Conservation (phyloP, 768 basidiomycete genomes). For the Trametes coccinea region DNA sequence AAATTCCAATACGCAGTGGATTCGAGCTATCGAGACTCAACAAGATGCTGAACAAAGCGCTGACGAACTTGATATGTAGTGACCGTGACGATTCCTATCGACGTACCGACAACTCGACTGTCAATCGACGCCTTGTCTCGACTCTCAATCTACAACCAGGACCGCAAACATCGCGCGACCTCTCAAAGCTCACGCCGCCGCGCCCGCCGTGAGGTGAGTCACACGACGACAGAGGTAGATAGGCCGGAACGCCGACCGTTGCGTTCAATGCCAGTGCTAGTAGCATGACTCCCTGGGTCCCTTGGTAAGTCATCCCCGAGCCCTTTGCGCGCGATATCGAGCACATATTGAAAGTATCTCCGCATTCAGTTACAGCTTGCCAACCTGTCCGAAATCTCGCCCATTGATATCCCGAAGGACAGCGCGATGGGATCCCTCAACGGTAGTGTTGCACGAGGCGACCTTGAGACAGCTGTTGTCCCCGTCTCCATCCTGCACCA, state of each 20-base stretch:
- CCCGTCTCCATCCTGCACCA: constrained; percentile 26
- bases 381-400: constrained; percentile 30
- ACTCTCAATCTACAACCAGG: too few relatives aligned
- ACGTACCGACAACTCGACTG: too few relatives aligned
- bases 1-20: too few relatives aligned
- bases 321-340: neutral
- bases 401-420: constrained; percentile 32
- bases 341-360: neutral
- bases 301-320: constrained; percentile 5
- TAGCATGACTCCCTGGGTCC: too few relatives aligned
- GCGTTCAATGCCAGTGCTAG: too few relatives aligned
- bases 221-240: neutral
- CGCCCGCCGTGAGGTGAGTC: constrained; percentile 10
- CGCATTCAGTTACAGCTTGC: constrained; percentile 28
- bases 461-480: neutral
- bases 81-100: too few relatives aligned
- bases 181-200: constrained; percentile 25
- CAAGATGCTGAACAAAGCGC: too few relatives aligned
- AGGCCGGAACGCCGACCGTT: too few relatives aligned
- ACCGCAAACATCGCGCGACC: too few relatives aligned
- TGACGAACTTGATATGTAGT: too few relatives aligned
- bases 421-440: constrained; percentile 10
- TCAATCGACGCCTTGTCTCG: too few relatives aligned
- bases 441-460: constrained; percentile 3
- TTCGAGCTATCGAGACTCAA: too few relatives aligned